Base-by-base conservation (phyloP, 2,329 filamentous ascomycete species). In the Ascochyta lentis region DNA sequence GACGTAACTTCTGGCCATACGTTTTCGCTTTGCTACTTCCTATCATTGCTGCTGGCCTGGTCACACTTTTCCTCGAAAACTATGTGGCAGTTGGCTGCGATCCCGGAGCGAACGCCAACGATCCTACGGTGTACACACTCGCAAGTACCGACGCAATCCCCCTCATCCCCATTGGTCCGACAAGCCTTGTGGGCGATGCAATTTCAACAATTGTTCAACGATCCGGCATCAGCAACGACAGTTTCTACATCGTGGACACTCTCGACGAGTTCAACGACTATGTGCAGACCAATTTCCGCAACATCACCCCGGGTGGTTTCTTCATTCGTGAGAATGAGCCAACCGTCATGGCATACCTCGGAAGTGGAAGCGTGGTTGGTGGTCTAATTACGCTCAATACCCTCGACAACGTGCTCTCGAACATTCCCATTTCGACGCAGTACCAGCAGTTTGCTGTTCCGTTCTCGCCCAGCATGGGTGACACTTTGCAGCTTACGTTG, bases 311-410 rank as follows among this genome's bases (percentile, higher is more conserved):
- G 0, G 91, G 89, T n/a, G 92, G 89, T 0, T 84, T 95, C 70
- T 96, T 90, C 80, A 78, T 96, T 2, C 88, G 87, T 19, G 84
- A 89, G 49, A 78, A 79, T 16, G 78, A 73, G 1, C 74, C 80
- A 1, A 86, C 91, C 0, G 88, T 88, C 0, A 81, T 95, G 59
- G 87, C 89, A 1, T 96, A 90, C 78, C 80, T 84, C 56, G 89
- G 84, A 12, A 87, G 91, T 64, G 76, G 81, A 9, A 80, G 84
- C 5, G 78, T 94, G 23, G 83, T 86, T 19, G 78, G 78, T 37
- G 63, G 92, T 84, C 78, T 97, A 83, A 72, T 97, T 86, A 70
- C 89, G 80, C 81, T 97, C 81, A 95, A 97, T 90, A 82, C 97
- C 85, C 80, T 98, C 86, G 76, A 97, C 91, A 49, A 90, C 84